Evolutionary conservation across 1,284 basidiomycete genomes (phyloP), one percentile per base, ranked within the genome.

Genomic region (Cryptococcus sp.): DNA sequence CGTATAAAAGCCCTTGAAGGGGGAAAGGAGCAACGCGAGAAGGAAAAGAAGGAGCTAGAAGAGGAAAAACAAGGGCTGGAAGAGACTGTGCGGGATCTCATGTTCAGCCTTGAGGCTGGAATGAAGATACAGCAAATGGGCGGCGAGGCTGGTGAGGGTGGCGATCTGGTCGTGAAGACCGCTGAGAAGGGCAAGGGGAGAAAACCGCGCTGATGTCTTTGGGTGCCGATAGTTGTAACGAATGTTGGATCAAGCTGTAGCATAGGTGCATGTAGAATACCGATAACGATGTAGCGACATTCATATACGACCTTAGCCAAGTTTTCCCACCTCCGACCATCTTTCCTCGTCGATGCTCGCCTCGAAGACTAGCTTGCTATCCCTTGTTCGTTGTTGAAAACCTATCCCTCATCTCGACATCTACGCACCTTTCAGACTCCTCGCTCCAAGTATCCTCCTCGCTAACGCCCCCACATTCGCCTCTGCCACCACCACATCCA

Each of bases 401-500:
- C 36, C 36, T 39, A 5, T 7, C 16, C 21, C 4, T 14, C 5
- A 5, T 40, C 16, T 21, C 37, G 37, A 5, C 37, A 4, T 40
- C 16, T 16, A 18, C 4, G n/a, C 37, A 18, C 37, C 37, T 9
- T 24, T 49, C 52, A 76, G 55, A 42, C 86, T 83, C 66, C 85
- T 85, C 13, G 90, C 88, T 19, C 88, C 82, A 53, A 94, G 75
- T 57, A 98, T 87, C 63, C 91, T 80, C 62, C 86, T 85, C 4
- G 91, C 85, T 56, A 98, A 77, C 37, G 85, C 80, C 16, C 81
- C 81, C 59, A 97, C 75, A 74, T 98, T 98, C 16, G 94, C 91
- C 66, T 96, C 91, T 1, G 91, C 93, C 42, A 98, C 79, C 40
- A 98, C 81, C 19, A 98, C 91, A 62, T 96, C 89, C 14, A 85